Conservation (phyloP, 192 early-diverging fungal genomes). For the Gigaspora rosea region DNA sequence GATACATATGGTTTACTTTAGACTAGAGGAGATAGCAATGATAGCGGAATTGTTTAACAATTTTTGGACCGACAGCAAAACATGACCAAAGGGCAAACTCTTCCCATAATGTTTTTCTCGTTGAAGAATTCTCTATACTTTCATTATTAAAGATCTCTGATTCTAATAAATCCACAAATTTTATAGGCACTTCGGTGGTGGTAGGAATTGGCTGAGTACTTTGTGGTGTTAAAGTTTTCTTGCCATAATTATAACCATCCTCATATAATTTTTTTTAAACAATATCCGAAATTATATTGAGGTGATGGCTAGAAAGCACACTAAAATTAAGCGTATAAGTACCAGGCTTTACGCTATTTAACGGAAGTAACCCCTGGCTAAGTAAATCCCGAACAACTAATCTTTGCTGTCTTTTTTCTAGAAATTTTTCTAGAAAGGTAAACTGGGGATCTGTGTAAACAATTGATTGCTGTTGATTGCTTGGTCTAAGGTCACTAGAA, state of each 20-base stretch:
- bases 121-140: background rate
- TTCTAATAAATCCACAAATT: constrained; percentile 19
- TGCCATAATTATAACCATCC: background rate
- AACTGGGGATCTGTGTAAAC: too few species aligned
- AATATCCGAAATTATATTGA: constrained; percentile 9
- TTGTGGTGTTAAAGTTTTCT: constrained; percentile 5
- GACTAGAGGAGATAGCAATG: too few species aligned
- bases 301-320: constrained; percentile 1
- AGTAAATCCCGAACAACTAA: constrained; percentile 9
- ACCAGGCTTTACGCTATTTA: background rate
- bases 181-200: background rate
- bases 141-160: background rate
- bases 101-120: background rate
- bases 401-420: background rate
- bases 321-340: constrained; percentile 10
- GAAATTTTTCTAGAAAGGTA: too few species aligned
- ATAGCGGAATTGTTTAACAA: too few species aligned
- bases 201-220: constrained; percentile 6
- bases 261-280: constrained; percentile 10
- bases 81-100: constrained; percentile 7
- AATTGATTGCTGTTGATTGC: background rate
- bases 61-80: background rate
- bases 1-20: background rate
- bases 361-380: background rate
- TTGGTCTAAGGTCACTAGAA: constrained; percentile 5